Percentiles rank a stretch among this genome's conserved stretches.
phyloP scores from a whole-genome alignment of 1,284 basidiomycete species.

The Schizophyllum amplum region DNA sequence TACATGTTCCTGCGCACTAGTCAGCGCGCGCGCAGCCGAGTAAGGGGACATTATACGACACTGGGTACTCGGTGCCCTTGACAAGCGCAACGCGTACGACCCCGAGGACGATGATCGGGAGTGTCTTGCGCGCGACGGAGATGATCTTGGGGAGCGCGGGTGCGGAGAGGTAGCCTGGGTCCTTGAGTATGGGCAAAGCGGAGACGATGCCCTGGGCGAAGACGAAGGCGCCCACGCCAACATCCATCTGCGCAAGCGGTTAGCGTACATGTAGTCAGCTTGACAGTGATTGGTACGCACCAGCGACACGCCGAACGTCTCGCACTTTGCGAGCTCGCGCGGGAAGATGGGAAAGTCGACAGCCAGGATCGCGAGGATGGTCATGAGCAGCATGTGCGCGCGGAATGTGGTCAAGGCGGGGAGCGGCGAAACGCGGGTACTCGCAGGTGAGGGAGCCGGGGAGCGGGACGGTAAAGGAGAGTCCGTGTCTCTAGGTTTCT shows the following conservation, averaged over 20 bases:
- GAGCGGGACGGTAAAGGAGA: conserved; percentile 33
- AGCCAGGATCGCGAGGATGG: conserved; percentile 85
- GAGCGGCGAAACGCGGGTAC: conserved; percentile 30
- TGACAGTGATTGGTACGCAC: conserved; percentile 36
- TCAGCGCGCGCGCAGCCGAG: background rate
- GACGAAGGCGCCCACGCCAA: conserved; percentile 94
- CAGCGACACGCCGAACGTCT: conserved; percentile 88
- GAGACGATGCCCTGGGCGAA: conserved; percentile 92
- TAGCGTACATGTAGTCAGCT: background rate
- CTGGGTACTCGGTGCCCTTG: conserved; percentile 92
- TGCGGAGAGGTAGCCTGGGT: conserved; percentile 41
- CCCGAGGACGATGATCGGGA: conserved; percentile 73
- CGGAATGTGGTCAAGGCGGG: conserved; percentile 84
- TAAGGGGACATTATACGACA: conserved; percentile 28
- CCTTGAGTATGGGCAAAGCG: conserved; percentile 66
- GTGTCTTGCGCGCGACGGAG: conserved; percentile 42
- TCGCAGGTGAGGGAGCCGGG: conserved; percentile 14
- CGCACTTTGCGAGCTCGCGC: conserved; percentile 83
- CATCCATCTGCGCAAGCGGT: conserved; percentile 74
- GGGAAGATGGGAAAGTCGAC: conserved; percentile 96
- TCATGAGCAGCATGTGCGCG: conserved; percentile 94
- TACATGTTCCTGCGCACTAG: conserved; percentile 74
- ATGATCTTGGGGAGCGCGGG: conserved; percentile 45
- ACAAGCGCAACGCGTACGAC: conserved; percentile 77
- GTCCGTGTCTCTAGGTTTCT: conserved; percentile 35